Base-by-base conservation (phyloP, 768 basidiomycete species). In the Mycena rosella region DNA sequence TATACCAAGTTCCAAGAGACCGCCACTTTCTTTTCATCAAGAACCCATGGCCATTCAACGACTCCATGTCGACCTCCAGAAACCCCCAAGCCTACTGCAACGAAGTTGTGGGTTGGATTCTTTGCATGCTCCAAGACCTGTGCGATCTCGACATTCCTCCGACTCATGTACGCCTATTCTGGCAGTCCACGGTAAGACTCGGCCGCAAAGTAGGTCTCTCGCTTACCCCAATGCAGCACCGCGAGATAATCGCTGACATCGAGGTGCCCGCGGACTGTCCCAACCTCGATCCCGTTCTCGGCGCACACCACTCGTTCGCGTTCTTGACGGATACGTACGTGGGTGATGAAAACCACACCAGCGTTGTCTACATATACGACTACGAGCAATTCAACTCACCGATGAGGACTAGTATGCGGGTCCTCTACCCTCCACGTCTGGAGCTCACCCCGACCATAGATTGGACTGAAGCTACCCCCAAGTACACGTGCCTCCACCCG, bases 121-220 rank as follows among this genome's bases (percentile, higher is more conserved):
- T 27, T 5, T 38, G 24, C 36, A 67, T 67, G 65, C 18, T 67
- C 29, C 7, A 27, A 3, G 65, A 67, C n/a, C 59, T 67, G 6
- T 67, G 65, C 26, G 36, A 40, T 9, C 20, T 38, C 10, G 47
- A 55, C 3, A 48, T 67, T 2, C 9, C 34, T 14, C 24, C 13
- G 13, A 55, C 26, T 11, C 6, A 61, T 0, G 22, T 67, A 0
- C 14, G 7, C 1, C 30, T 67, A 2, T 67, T 48, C 20, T 61
- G 27, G 9, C 65, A 67, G 22, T 61, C 53, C 1, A 61, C 65
- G 3, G 65, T 67, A 15, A n/a, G 38, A 40, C 26, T 38, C 14
- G 18, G 27, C n/a, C 9, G 2, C 13, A 26, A 3, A 6, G 17
- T 1, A 52, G 13, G 1, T 6, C 10, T 4, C 14, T 6, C 10